A percentile compares a stretch with the other conserved stretches of the same genome.
phyloP scores from a whole-genome alignment of 306 rosid genomes.

The Cicer yamashitae region DNA sequence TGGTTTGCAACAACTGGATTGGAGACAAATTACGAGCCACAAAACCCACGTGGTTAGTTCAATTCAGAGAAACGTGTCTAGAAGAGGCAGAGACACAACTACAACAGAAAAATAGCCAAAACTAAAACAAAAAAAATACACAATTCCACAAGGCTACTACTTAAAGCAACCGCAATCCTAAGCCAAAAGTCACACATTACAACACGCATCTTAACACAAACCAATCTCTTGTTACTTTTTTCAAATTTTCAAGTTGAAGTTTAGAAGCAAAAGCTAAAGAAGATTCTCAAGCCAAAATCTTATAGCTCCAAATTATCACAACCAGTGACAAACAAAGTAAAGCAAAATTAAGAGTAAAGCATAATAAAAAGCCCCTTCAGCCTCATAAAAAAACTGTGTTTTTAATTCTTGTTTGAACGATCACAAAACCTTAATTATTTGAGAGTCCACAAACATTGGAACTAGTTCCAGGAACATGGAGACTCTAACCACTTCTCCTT shows the following conservation, averaged over 20 bases:
- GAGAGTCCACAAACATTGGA: conserved; percentile 42
- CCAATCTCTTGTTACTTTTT: neutral
- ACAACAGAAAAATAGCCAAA: conserved; percentile 25
- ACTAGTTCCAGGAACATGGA: conserved; percentile 51
- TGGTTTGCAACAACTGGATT: neutral
- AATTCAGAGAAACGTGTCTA: conserved; percentile 34
- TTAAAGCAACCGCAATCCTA: conserved; percentile 52
- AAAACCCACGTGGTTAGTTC: conserved; percentile 28
- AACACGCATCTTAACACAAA: conserved; percentile 50
- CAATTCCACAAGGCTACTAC: neutral
- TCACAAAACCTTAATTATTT: neutral
- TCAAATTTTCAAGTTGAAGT: conserved; percentile 20
- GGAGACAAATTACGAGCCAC: neutral
- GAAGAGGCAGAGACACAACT: neutral
- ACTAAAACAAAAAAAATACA: neutral
- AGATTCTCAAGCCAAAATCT: conserved; percentile 37
- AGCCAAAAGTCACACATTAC: conserved; percentile 27
- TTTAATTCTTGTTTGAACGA: conserved; percentile 5
- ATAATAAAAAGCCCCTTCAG: neutral
- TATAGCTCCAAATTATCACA: neutral
- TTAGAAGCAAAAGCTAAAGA: conserved; percentile 33
- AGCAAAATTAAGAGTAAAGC: conserved; percentile 1
- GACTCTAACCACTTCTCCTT: conserved; percentile 58
- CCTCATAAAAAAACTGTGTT: neutral
- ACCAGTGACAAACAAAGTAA: neutral